Percentiles rank a stretch among this genome's conserved stretches.
Conservation (phyloP, 2,329 filamentous ascomycete genomes). For the Alternaria atra region DNA sequence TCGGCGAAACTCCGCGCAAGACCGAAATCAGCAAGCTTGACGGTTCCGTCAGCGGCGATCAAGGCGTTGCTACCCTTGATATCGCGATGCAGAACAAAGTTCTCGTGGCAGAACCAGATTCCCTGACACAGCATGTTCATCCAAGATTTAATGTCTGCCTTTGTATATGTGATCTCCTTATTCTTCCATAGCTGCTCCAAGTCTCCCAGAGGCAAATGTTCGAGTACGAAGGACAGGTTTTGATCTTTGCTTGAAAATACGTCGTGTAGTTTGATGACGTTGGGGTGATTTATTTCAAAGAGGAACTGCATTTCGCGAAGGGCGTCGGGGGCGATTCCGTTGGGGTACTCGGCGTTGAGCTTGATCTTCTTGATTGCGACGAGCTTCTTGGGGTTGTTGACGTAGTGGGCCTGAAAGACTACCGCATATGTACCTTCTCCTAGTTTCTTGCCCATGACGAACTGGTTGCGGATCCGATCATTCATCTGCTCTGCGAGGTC, state of each 20-base stretch:
- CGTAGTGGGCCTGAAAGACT: constrained; percentile 87
- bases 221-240: constrained; percentile 94
- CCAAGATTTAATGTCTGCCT: constrained; percentile 95
- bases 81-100: constrained; percentile 92
- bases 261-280: constrained; percentile 90
- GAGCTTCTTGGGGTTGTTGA: constrained; percentile 72
- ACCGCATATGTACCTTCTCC: constrained; percentile 97
- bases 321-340: constrained; percentile 93
- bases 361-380: constrained; percentile 97
- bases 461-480: constrained; percentile 74
- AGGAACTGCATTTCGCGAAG: constrained; percentile 96
- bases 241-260: constrained; percentile 97
- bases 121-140: constrained; percentile 96
- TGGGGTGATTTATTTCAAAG: constrained; percentile 91
- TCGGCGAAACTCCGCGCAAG: constrained; percentile 90
- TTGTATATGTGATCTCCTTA: constrained; percentile 80
- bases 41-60: constrained; percentile 88
- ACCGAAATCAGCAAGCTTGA: constrained; percentile 98
- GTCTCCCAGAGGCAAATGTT: constrained; percentile 92
- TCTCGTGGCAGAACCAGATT: constrained; percentile 96
- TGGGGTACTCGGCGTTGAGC: constrained; percentile 82
- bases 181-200: constrained; percentile 88
- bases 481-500: constrained; percentile 61
- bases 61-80: constrained; percentile 99
- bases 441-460: constrained; percentile 90